Evolutionary conservation across 805 yeast species (phyloP).

Genomic region (Saccharomycopsis malanga): DNA sequence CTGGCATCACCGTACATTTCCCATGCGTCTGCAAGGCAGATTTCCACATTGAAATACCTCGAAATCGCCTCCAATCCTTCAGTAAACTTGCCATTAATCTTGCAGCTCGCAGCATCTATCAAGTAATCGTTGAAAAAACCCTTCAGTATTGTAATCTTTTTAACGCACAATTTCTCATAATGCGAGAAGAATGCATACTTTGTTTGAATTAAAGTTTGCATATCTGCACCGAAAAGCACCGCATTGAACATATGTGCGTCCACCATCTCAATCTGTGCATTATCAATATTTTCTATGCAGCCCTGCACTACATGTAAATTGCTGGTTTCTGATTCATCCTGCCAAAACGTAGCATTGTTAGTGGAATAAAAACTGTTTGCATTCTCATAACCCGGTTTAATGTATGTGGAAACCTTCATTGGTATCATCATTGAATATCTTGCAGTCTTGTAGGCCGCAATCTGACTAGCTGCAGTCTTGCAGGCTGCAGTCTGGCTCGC

Average conservation of each 20-base stretch:
- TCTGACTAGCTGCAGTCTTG: background rate
- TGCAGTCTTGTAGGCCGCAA: background rate
- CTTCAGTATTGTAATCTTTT: background rate
- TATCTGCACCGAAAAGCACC: too few relatives aligned
- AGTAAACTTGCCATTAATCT: background rate
- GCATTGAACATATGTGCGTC: too few relatives aligned
- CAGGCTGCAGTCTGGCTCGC: background rate
- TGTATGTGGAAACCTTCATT: background rate
- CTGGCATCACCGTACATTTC: slow-evolving; percentile 23
- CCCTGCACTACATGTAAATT: too few relatives aligned
- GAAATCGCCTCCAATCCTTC: slow-evolving; percentile 35
- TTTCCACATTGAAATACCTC: slow-evolving; percentile 38
- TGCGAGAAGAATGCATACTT: too few relatives aligned
- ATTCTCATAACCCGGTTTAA: background rate
- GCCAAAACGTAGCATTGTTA: background rate
- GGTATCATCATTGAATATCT: background rate
- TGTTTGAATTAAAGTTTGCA: too few relatives aligned
- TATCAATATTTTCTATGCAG: too few relatives aligned
- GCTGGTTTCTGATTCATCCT: background rate
- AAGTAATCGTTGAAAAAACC: background rate
- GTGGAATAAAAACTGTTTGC: background rate
- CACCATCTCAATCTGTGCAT: too few relatives aligned
- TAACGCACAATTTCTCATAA: too few relatives aligned
- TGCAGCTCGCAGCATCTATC: background rate
- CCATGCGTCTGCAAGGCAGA: slow-evolving; percentile 34